These are phyloP conservation scores for Neckera pumila DNA, from an alignment of 225 moss, liverwort and hornwort species.

Conservation along the genomic window DNA sequence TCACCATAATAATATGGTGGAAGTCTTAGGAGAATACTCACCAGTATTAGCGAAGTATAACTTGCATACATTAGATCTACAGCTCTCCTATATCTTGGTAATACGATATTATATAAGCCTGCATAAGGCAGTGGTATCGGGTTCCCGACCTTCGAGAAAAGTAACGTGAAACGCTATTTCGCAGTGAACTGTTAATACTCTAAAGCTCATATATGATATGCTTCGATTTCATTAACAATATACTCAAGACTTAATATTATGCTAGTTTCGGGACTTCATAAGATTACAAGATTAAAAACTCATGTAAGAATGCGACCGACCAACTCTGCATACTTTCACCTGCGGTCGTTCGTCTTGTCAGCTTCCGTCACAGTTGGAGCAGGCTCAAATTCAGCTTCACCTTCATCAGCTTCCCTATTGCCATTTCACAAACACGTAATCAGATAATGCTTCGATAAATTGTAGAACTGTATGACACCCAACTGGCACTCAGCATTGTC, in stretches of 20 bases:
- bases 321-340: conserved; percentile 12
- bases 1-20: background rate
- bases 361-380: conserved; percentile 75
- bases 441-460: background rate
- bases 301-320: background rate
- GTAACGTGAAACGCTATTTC: background rate
- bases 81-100: background rate
- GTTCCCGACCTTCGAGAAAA: background rate
- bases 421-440: background rate
- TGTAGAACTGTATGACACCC: background rate
- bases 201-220: background rate
- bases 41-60: background rate
- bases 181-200: background rate
- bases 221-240: background rate
- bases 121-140: background rate
- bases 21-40: background rate
- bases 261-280: background rate
- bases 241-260: background rate
- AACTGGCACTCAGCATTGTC: background rate
- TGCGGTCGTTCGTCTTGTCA: conserved; percentile 58
- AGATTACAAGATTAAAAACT: background rate
- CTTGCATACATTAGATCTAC: background rate
- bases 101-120: background rate
- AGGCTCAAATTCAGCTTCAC: conserved; percentile 73
- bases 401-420: conserved; percentile 70